These are phyloP conservation scores for Lophiotrema nucula DNA, from an alignment of 495 filamentous ascomycete species.

Conservation along the genomic window DNA sequence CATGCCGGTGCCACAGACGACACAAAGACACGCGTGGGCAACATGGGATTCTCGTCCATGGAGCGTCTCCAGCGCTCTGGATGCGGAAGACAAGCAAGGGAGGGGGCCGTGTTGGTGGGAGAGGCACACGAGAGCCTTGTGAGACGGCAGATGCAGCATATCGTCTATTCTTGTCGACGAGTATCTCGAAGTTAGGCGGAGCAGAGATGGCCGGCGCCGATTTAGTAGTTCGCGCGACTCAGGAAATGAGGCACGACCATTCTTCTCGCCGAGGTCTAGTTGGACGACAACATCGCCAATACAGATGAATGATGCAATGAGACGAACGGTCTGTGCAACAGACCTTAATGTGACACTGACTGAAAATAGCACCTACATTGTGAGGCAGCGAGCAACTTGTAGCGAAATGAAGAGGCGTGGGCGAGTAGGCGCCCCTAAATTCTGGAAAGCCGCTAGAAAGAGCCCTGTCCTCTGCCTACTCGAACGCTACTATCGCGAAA, in stretches of 20 bases:
- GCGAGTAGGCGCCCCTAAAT: slow-evolving; percentile 20
- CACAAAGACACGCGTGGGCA: slow-evolving; percentile 17
- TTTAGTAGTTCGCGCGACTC: not conserved
- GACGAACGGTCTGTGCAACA: not conserved
- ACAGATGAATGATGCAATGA: slow-evolving; percentile 21
- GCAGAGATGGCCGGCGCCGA: not conserved
- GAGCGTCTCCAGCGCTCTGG: slow-evolving; percentile 7
- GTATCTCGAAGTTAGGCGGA: not conserved
- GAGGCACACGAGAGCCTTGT: not conserved
- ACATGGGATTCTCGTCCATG: slow-evolving; percentile 5
- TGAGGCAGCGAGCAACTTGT: too few species aligned
- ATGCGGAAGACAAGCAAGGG: not conserved
- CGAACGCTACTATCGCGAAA: slow-evolving; percentile 15
- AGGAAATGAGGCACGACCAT: not conserved
- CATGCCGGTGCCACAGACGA: slow-evolving; percentile 9
- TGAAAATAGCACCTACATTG: slow-evolving; percentile 20
- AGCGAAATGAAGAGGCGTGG: slow-evolving; percentile 18
- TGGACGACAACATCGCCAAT: not conserved
- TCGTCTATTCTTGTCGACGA: not conserved
- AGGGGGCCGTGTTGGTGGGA: not conserved
- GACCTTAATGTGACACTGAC: slow-evolving; percentile 15
- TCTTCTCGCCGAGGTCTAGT: slow-evolving; percentile 8
- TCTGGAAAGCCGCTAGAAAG: slow-evolving; percentile 13
- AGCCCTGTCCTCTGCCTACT: not conserved
- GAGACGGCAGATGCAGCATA: slow-evolving; percentile 8